Evolutionary conservation across 352 stramenopile genomes (phyloP), one percentile per base, ranked within the genome.

Genomic region (Phytophthora hibernalis): DNA sequence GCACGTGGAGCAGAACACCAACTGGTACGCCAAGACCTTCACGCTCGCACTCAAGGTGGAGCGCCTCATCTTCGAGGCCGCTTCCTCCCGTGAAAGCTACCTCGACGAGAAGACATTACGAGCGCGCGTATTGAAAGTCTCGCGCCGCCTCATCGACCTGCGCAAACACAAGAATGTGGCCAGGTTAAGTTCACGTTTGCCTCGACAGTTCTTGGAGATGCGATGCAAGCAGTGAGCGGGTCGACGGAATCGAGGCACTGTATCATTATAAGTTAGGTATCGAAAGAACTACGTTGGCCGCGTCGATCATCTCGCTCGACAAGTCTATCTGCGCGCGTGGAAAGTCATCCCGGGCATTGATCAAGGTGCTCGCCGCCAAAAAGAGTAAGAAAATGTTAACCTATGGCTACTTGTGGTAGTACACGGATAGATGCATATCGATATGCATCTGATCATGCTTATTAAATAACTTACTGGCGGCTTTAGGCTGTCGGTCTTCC

Each of bases 21-120:
- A 88, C 64, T 90, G 82, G 82, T 57, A 68, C 47, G 81, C 77
- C 57, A 90, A 88, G 73, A 88, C 79, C 16, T 88, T 90, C 60
- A 74, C 77, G 42, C 65, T 90, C 48, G 79, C 82, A 21, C 77
- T 90, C 75, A 90, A 90, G 68, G 80, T 90, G 56, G 82, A 90
- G 50, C 72, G 77, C 15, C 72, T 90, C 70, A 82, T 90, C 65
- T 90, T 90, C 60, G 59, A 80, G 47, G 61, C 79, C 1, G 79
- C 82, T 5, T 64, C 71, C 35, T 85, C 82, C 16, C 74, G 72
- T 7, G 79, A 90, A 66, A 85, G 76, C 65, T 90, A 90, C 68
- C 45, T 88, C 44, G 76, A 90, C 67, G 73, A 88, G 47, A 62
- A 79, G 18, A 89, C 82, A 28, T 68, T 90, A 9, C 73, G 68